Evolutionary conservation across 1,284 basidiomycete species (phyloP).

Genomic region (Agaricales sp.): DNA sequence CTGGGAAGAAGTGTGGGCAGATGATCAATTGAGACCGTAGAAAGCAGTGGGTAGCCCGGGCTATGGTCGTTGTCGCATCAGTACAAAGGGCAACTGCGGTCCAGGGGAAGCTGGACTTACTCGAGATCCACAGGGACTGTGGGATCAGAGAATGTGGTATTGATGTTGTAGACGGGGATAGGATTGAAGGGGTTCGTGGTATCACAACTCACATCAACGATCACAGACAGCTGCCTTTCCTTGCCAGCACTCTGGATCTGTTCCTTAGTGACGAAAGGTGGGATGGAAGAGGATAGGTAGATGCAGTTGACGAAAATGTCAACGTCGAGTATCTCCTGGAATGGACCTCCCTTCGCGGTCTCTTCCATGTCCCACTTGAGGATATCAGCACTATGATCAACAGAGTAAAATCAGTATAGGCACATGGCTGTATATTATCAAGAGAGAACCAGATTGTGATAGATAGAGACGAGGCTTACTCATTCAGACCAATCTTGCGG

Average conservation of each 20-base stretch:
- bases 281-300: constrained; percentile 86
- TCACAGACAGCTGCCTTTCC: constrained; percentile 64
- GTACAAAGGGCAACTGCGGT: constrained; percentile 1
- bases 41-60: constrained; percentile 53
- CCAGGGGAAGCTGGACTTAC: constrained; percentile 30
- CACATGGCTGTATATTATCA: background rate
- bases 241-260: constrained; percentile 68
- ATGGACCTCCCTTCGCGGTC: constrained; percentile 96
- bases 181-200: constrained; percentile 99
- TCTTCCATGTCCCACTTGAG: constrained; percentile 97
- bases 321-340: constrained; percentile 91
- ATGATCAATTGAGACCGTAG: constrained; percentile 96
- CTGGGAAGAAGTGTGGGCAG: constrained; percentile 92
- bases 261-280: constrained; percentile 77
- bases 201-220: constrained; percentile 99
- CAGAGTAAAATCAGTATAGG: background rate
- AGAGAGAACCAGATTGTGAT: background rate
- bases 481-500: constrained; percentile 85
- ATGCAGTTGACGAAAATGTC: constrained; percentile 99
- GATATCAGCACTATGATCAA: constrained; percentile 83
- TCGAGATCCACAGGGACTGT: constrained; percentile 82
- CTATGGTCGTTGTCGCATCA: constrained; percentile 22
- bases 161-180: constrained; percentile 91
- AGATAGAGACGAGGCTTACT: constrained; percentile 40
- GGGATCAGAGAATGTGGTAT: constrained; percentile 92